Base-by-base conservation (phyloP, 257 asterid species). In the Misopates orontium region DNA sequence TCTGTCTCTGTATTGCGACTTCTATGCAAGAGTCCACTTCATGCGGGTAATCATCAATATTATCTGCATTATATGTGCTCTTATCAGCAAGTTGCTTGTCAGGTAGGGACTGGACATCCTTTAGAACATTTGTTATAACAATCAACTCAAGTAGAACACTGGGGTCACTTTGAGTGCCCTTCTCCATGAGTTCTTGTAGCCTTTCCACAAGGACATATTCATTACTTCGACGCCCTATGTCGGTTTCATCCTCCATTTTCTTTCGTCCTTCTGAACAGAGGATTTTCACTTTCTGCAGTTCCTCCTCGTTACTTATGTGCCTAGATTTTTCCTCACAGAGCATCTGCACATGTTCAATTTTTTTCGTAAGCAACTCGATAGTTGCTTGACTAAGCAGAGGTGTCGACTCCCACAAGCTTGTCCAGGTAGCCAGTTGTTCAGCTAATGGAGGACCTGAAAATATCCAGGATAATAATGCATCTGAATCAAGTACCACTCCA, bases 1-100 rank as follows among this genome's bases (percentile, higher is more conserved):
- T 94, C 81, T 84, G 99, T 82, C 87, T 83, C 78, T 86, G 97
- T 66, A 90, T 77, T 72, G 95, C 95, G 66, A 79, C 87, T 87
- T 90, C 97, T 68, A 94, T 72, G 73, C 89, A 83, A 72, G 99
- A 82, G 74, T 94, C n/a, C n/a, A n/a, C n/a, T n/a, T n/a, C n/a
- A n/a, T n/a, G n/a, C n/a, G n/a, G n/a, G n/a, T n/a, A n/a, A n/a
- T n/a, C n/a, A n/a, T n/a, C n/a, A n/a, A n/a, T n/a, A n/a, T n/a
- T n/a, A n/a, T n/a, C n/a, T n/a, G n/a, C n/a, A n/a, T n/a, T n/a
- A n/a, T n/a, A n/a, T n/a, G n/a, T n/a, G n/a, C n/a, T n/a, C n/a
- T n/a, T n/a, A n/a, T n/a, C n/a, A n/a, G n/a, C n/a, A n/a, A n/a
- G n/a, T n/a, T 84, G 96, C 79, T 79, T 90, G 64, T 67, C 80